Percentiles rank a stretch among this genome's conserved stretches.
phyloP scores from a whole-genome alignment of 1,139 yeast genomes.

The Hansenula sp. region DNA sequence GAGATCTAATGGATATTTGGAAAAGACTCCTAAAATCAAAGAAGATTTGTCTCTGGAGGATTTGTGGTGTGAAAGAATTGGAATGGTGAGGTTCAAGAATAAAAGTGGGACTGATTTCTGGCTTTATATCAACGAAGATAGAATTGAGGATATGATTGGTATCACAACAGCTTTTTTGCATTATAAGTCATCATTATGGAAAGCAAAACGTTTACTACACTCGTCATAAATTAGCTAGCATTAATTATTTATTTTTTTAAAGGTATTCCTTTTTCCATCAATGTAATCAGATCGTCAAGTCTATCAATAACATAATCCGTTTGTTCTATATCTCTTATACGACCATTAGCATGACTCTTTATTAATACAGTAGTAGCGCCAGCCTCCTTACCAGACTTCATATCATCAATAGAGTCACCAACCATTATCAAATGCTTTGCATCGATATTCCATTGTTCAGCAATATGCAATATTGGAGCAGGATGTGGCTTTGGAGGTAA shows the following conservation, averaged over 20 bases:
- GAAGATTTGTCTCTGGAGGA: slow-evolving; percentile 2
- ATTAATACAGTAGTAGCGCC: slow-evolving; percentile 53
- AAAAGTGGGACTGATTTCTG: slow-evolving; percentile 3
- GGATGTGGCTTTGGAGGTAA: slow-evolving; percentile 64
- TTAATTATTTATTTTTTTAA: background rate
- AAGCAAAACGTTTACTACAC: background rate
- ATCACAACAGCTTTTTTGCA: slow-evolving; percentile 13
- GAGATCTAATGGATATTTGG: slow-evolving; percentile 18
- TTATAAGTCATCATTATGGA: slow-evolving; percentile 2
- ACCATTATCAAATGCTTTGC: slow-evolving; percentile 55
- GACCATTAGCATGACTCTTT: slow-evolving; percentile 41
- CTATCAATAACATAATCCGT: slow-evolving; percentile 40
- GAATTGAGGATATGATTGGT: slow-evolving; percentile 11
- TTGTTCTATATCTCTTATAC: slow-evolving; percentile 30
- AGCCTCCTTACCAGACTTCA: slow-evolving; percentile 53
- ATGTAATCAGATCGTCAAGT: slow-evolving; percentile 36
- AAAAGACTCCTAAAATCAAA: slow-evolving; percentile 5
- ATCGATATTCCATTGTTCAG: slow-evolving; percentile 37
- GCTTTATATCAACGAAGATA: slow-evolving; percentile 8
- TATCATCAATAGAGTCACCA: slow-evolving; percentile 65
- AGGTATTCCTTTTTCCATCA: slow-evolving; percentile 33
- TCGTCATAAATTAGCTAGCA: background rate
- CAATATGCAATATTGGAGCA: slow-evolving; percentile 51
- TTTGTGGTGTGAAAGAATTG: slow-evolving; percentile 13
- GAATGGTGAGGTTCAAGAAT: slow-evolving; percentile 5